Evolutionary conservation across 257 asterid genomes (phyloP), one percentile per base, ranked within the genome.

Genomic region (Capsicum rhomboideum): DNA sequence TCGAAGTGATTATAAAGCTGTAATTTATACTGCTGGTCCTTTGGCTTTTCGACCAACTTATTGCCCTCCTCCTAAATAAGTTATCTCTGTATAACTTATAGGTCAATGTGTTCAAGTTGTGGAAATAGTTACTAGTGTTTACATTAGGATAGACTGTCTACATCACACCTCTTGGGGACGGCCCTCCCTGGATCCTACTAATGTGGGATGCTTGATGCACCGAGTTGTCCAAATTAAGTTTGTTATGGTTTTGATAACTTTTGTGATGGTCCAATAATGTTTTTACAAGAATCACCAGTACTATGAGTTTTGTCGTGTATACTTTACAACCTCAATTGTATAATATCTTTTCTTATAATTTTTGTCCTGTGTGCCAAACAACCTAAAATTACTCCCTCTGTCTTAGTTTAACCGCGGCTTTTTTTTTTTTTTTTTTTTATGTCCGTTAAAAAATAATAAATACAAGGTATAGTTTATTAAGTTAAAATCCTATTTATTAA

Each of bases 31-130:
- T 46, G 95, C 91, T 0, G 93, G 95, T 3, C 97, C 96, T 12
- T 84, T 95, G 94, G 97, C 98, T 80, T 94, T 93, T 86, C 97
- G 95, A 80, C 98, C 97, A 2, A 87, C 87, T 37, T 52, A 88
- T 42, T 95, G 98, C 86, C 68, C 88, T 85, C n/a, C n/a, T n/a
- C 92, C 92, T 44, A 86, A 89, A 85, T 63, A 82, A 75, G 78
- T 34, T 10, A 21, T 26, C 4, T 29, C 46, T 1, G 10, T 53
- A 3, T 16, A 53, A 53, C 6, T 6, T 50, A 50, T 53, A 53
- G 21, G 3, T 4, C 1, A n/a, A 56, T 10, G 28, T 7, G 31
- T 26, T 28, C 11, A 6, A 28, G 42, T 16, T 0, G n/a, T 63
- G 71, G 8, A 10, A 12, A 18, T 18, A 50, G 6, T 50, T 5